phyloP scores from a whole-genome alignment of 2,329 filamentous ascomycete genomes.

The Pestalotiopsis sp. region DNA sequence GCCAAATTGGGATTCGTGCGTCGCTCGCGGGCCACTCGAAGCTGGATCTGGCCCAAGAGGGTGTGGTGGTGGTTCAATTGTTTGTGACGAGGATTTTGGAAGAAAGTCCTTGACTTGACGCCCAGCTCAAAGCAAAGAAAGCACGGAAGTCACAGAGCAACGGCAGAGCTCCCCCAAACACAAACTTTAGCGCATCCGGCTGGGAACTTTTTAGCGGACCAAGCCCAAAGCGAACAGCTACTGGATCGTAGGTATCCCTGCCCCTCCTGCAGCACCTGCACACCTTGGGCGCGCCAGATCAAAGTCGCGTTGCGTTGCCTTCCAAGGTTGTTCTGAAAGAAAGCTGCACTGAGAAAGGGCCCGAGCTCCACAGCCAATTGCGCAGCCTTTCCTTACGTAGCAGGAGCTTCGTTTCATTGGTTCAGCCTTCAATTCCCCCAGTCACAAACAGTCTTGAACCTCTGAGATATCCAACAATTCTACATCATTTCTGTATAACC shows the following conservation, averaged over 20 bases:
- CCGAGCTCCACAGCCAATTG: not conserved
- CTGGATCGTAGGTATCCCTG: not conserved
- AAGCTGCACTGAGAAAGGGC: not conserved
- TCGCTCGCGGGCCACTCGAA: not conserved
- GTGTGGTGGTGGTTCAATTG: not conserved
- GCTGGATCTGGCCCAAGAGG: not conserved
- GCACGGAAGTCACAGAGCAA: not conserved
- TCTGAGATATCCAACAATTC: not conserved
- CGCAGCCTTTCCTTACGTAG: conserved; percentile 1
- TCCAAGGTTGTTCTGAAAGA: not conserved
- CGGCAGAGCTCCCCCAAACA: not conserved
- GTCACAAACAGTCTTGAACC: not conserved
- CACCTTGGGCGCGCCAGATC: not conserved
- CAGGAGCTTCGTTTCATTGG: not conserved
- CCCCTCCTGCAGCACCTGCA: conserved; percentile 3
- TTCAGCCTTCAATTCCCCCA: not conserved
- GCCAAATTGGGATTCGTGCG: conserved; percentile 18
- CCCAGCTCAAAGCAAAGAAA: not conserved
- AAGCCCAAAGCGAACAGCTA: not conserved
- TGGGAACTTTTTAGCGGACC: not conserved
- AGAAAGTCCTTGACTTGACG: not conserved
- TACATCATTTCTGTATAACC: not conserved
- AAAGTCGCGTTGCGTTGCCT: not conserved
- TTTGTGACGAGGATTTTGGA: not conserved
- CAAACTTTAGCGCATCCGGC: conserved; percentile 6